phyloP scores from a whole-genome alignment of 2,329 filamentous ascomycete species.

The Coniochaeta ligniaria region DNA sequence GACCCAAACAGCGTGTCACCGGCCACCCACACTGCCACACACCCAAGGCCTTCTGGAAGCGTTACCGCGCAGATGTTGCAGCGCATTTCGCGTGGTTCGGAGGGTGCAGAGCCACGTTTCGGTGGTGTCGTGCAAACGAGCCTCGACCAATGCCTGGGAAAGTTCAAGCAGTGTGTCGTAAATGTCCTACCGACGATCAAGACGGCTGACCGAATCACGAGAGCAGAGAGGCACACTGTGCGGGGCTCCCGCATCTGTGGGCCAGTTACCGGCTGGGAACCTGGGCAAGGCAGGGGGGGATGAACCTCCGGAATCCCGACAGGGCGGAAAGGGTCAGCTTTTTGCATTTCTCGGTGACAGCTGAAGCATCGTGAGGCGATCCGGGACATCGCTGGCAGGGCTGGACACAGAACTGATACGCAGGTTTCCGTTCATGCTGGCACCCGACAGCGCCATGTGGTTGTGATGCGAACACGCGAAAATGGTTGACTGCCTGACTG shows the following conservation, averaged over 20 bases:
- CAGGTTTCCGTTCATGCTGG: neutral
- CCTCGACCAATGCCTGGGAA: neutral
- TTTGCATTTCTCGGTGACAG: neutral
- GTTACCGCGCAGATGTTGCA: neutral
- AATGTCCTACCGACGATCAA: too few relatives aligned
- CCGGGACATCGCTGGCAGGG: too few relatives aligned
- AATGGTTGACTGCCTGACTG: neutral
- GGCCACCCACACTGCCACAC: too few relatives aligned
- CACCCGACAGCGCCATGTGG: neutral
- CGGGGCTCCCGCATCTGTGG: neutral
- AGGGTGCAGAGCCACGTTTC: neutral
- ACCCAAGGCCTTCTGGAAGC: neutral
- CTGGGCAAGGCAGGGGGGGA: neutral
- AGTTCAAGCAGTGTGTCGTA: neutral
- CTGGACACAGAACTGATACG: too few relatives aligned
- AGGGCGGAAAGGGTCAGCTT: neutral
- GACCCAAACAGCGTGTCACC: neutral
- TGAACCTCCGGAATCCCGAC: neutral
- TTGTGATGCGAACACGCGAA: neutral
- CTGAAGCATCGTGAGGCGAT: neutral
- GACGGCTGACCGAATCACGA: neutral
- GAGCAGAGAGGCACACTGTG: neutral
- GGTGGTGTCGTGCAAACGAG: neutral
- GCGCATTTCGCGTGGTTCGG: neutral
- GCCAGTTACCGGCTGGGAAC: neutral